Evolutionary conservation across 2,329 filamentous ascomycete species (phyloP).

Genomic region (Leptographium flavum): DNA sequence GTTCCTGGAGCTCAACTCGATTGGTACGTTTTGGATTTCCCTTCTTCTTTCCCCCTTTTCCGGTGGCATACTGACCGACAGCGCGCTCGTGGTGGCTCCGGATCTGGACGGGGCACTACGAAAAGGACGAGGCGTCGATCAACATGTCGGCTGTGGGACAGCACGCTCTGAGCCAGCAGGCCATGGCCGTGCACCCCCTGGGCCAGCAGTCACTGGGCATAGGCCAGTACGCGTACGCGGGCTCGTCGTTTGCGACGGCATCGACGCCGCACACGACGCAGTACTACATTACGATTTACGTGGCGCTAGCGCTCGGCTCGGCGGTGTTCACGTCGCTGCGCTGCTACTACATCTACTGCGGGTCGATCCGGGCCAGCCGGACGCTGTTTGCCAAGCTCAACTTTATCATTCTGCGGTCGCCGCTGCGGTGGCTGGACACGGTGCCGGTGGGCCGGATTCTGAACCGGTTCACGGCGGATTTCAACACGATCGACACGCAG

Average conservation of each 20-base stretch:
- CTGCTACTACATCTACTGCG: constrained; percentile 48
- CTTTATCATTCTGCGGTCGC: constrained; percentile 53
- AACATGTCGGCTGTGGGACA: constrained; percentile 4
- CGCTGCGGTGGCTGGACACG: constrained; percentile 68
- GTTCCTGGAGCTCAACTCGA: constrained; percentile 35
- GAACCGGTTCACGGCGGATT: constrained; percentile 68
- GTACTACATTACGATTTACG: constrained; percentile 57
- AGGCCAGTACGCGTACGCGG: background rate
- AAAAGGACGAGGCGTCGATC: constrained; percentile 10
- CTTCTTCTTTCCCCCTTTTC: background rate
- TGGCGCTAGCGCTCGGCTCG: constrained; percentile 41
- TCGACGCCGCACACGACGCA: constrained; percentile 23
- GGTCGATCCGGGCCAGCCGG: constrained; percentile 56
- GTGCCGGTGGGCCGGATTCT: constrained; percentile 63
- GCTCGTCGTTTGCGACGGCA: background rate
- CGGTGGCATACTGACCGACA: background rate
- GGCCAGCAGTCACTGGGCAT: background rate
- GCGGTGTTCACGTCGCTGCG: constrained; percentile 46
- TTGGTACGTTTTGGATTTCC: constrained; percentile 26
- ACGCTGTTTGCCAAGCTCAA: constrained; percentile 53
- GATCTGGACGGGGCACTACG: constrained; percentile 41
- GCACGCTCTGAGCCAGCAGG: background rate
- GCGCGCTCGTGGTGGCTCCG: constrained; percentile 48
- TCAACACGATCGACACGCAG: constrained; percentile 56
- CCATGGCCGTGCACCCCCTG: background rate